phyloP scores from a whole-genome alignment of 2,329 filamentous ascomycete genomes.

The Colletotrichum spaethianum region DNA sequence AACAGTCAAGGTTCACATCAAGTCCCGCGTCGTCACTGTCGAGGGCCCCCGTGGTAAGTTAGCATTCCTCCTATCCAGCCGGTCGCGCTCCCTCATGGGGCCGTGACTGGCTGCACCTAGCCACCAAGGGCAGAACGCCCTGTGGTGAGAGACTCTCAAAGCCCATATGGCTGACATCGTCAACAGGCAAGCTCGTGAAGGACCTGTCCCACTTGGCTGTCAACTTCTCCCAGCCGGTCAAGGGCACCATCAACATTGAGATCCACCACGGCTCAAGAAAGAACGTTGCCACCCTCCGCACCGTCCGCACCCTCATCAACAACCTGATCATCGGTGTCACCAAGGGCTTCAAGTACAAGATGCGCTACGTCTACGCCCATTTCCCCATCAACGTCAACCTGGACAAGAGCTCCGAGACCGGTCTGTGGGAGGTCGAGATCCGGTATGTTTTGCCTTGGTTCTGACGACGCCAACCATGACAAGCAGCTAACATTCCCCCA shows the following conservation, averaged over 20 bases:
- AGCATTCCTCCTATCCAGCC: slow-evolving; percentile 9
- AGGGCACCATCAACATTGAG: slow-evolving; percentile 93
- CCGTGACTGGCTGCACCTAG: neutral
- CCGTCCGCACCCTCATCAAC: slow-evolving; percentile 97
- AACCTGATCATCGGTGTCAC: slow-evolving; percentile 99
- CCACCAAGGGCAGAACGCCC: slow-evolving; percentile 12
- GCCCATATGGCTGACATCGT: slow-evolving; percentile 29
- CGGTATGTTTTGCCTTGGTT: slow-evolving; percentile 70
- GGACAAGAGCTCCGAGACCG: slow-evolving; percentile 95
- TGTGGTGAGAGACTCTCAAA: slow-evolving; percentile 38
- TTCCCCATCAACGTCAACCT: slow-evolving; percentile 99
- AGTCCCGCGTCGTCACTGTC: slow-evolving; percentile 95
- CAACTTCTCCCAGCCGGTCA: slow-evolving; percentile 91
- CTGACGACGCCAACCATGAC: no score
- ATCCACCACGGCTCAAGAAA: slow-evolving; percentile 99
- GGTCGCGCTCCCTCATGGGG: neutral
- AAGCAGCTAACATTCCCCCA: slow-evolving; percentile 52
- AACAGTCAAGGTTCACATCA: slow-evolving; percentile 97
- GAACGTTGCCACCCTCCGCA: slow-evolving; percentile 97
- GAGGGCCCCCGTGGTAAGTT: slow-evolving; percentile 91
- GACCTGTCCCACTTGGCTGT: slow-evolving; percentile 96
- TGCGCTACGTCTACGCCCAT: slow-evolving; percentile 99
- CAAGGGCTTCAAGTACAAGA: slow-evolving; percentile 99
- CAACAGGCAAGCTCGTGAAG: slow-evolving; percentile 91
- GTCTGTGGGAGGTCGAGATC: slow-evolving; percentile 93